These are phyloP conservation scores for Sclerotinia subarctica DNA, from an alignment of 2,329 filamentous ascomycete species.

Conservation along the genomic window DNA sequence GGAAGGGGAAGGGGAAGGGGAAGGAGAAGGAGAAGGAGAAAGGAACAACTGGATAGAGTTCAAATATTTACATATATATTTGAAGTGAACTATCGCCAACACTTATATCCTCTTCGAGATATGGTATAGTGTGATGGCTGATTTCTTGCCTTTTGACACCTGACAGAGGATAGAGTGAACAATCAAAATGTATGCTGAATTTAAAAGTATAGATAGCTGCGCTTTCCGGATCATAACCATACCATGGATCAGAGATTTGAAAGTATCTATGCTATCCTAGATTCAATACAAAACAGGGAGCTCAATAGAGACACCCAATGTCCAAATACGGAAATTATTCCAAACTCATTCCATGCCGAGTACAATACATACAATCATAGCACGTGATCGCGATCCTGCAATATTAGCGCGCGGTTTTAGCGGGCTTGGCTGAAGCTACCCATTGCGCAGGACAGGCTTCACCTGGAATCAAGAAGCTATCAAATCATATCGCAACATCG, in stretches of 20 bases:
- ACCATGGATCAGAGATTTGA: not conserved
- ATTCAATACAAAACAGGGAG: not conserved
- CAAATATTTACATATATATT: not conserved
- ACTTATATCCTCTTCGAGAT: too few relatives aligned
- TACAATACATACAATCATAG: too few relatives aligned
- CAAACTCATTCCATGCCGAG: not conserved
- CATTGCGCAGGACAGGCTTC: slow-evolving; percentile 6
- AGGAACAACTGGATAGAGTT: too few relatives aligned
- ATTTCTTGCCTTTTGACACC: not conserved
- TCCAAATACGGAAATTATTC: not conserved
- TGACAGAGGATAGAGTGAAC: not conserved
- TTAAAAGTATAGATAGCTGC: not conserved
- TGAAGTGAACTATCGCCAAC: not conserved
- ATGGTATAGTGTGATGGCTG: not conserved
- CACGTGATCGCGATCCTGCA: not conserved
- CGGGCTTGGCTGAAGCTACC: slow-evolving; percentile 12
- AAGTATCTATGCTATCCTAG: not conserved
- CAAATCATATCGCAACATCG: slow-evolving; percentile 9
- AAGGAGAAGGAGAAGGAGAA: not conserved
- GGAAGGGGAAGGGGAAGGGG: not conserved
- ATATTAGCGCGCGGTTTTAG: slow-evolving; percentile 8
- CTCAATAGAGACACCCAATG: not conserved
- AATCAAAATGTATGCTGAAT: not conserved
- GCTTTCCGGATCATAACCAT: too few relatives aligned
- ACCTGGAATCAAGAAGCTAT: not conserved